Percentiles rank a stretch among this genome's conserved stretches.
Evolutionary conservation across 1,139 yeast species (phyloP).

Genomic region (Maudiozyma humilis): DNA sequence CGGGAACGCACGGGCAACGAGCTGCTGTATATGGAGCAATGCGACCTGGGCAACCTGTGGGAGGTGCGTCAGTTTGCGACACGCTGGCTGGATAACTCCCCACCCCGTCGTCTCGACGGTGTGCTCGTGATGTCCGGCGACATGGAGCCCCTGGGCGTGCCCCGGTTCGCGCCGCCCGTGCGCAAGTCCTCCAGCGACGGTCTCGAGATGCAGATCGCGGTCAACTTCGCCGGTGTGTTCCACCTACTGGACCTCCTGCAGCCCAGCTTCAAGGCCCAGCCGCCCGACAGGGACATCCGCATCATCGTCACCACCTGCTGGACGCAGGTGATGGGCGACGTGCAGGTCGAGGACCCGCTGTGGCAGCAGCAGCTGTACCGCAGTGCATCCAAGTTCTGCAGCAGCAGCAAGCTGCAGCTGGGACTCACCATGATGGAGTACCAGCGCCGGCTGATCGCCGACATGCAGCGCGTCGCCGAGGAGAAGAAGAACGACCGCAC

Average conservation of each 20-base stretch:
- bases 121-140: slow-evolving; percentile 84
- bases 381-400: slow-evolving; percentile 69
- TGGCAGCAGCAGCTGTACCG: slow-evolving; percentile 53
- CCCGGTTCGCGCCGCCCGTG: slow-evolving; percentile 15
- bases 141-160: slow-evolving; percentile 48
- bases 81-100: slow-evolving; percentile 82
- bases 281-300: slow-evolving; percentile 89
- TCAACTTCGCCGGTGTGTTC: slow-evolving; percentile 72
- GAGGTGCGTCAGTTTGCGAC: slow-evolving; percentile 89
- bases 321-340: slow-evolving; percentile 61
- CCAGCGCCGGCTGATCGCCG: slow-evolving; percentile 50
- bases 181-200: slow-evolving; percentile 72
- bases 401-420: slow-evolving; percentile 71
- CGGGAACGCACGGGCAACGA: slow-evolving; percentile 62
- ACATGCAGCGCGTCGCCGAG: slow-evolving; percentile 31
- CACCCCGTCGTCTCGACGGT: slow-evolving; percentile 86
- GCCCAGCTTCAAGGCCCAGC: slow-evolving; percentile 80
- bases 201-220: slow-evolving; percentile 72
- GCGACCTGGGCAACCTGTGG: slow-evolving; percentile 68
- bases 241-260: slow-evolving; percentile 70
- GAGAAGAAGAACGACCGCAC: slow-evolving; percentile 43
- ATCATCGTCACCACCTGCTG: slow-evolving; percentile 69
- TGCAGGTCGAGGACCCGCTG: slow-evolving; percentile 60
- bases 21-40: slow-evolving; percentile 78
- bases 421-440: slow-evolving; percentile 67